Conservation (phyloP, 768 basidiomycete genomes). For the Clavulina sp. region DNA sequence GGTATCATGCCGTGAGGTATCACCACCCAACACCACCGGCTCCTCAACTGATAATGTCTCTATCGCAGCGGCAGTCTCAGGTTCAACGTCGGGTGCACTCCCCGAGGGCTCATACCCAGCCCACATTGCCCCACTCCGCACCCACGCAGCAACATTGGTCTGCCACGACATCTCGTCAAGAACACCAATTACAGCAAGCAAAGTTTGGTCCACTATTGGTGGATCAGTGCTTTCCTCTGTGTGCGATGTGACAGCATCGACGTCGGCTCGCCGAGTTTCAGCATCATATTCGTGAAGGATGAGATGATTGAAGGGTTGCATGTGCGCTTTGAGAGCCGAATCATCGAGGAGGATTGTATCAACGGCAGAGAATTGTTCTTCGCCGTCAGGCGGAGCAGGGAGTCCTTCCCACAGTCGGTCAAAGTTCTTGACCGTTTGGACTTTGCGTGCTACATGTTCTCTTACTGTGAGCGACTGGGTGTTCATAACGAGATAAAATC, state of each 20-base stretch:
- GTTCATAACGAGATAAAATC: conserved; percentile 3
- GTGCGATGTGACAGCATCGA: background rate
- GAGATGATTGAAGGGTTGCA: conserved; percentile 75
- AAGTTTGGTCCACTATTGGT: conserved; percentile 4
- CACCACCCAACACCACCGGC: too few species aligned
- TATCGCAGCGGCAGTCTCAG: too few species aligned
- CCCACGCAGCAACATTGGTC: conserved; percentile 8
- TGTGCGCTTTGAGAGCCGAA: conserved; percentile 34
- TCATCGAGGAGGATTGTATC: conserved; percentile 37
- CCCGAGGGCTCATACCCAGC: background rate
- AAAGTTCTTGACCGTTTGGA: conserved; percentile 59
- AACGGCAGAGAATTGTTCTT: conserved; percentile 23
- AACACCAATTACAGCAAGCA: conserved; percentile 11
- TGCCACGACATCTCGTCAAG: conserved; percentile 6
- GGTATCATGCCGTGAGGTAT: too few species aligned
- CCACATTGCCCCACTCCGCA: conserved; percentile 8
- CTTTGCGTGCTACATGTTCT: conserved; percentile 18
- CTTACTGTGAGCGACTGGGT: conserved; percentile 17
- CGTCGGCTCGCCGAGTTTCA: background rate
- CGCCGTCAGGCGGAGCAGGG: conserved; percentile 7
- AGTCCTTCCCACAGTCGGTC: conserved; percentile 43
- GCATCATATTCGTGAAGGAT: conserved; percentile 7
- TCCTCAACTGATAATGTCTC: too few species aligned
- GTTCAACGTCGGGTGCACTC: too few species aligned
- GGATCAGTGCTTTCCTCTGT: background rate